Base-by-base conservation (phyloP, 805 yeast species). In the Saccharomyces paradoxus region DNA sequence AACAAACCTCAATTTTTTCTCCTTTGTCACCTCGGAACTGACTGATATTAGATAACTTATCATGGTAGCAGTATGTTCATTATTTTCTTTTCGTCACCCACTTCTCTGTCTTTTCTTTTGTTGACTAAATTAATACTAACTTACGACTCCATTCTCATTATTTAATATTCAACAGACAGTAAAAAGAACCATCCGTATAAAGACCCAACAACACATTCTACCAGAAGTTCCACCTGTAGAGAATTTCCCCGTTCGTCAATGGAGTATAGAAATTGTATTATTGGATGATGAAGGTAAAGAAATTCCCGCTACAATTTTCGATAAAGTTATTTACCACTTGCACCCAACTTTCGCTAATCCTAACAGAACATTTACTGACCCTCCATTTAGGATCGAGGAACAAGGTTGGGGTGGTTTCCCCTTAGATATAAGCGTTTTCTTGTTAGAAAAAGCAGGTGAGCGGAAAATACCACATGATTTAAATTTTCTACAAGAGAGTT, bases 361-460 rank as follows among this genome's bases (percentile, higher is more conserved):
- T 6, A 84, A 81, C 58, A 81, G 97, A 69, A 77, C 86, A 13
- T 68, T 89, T 66, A 89, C 87, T 65, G 84, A 83, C 66, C 81
- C 87, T 12, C 99, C 99, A 9, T 92, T 92, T 74, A 80, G 74
- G 65, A 85, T 92, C 55, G 88, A 84, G 66, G 99, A 92, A 70
- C 85, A 89, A 74, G 99, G 99, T 49, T 92, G 99, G 98, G 99
- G 98, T 69, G 98, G 92, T 61, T 92, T 92, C 64, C 97, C 91
- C 65, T 79, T 94, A 67, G 87, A 87, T 46, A 83, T 94, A 56
- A 79, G 87, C 28, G 76, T 91, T 50, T 86, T 87, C 58, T 75
- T 88, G 50, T 78, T 85, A n/a, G 98, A 96, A 58, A 87, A 86
- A 67, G 87, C 86, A 52, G 98, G 98, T 50, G 97, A 91, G 69